Percentiles rank a stretch among this genome's conserved stretches.
Conservation (phyloP, 1,139 yeast genomes). For the Debaryomyces sp. region DNA sequence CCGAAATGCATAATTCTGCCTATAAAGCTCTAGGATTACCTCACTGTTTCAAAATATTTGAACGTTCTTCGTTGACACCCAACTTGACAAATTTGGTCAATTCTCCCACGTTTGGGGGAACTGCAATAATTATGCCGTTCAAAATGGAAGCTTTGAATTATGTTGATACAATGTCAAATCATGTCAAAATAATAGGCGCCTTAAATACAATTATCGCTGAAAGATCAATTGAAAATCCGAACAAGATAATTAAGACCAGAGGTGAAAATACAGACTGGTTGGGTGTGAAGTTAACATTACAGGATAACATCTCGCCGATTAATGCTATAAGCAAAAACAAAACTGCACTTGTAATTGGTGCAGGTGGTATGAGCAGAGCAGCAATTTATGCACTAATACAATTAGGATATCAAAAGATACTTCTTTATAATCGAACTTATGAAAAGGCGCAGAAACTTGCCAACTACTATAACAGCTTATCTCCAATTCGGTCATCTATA, state of each 20-base stretch:
- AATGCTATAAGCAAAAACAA: constrained; percentile 15
- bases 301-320: constrained; percentile 16
- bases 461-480: constrained; percentile 9
- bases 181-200: constrained; percentile 17
- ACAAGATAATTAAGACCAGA: constrained; percentile 10
- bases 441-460: constrained; percentile 11
- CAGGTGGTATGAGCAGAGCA: constrained; percentile 18
- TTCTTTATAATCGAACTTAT: constrained; percentile 13
- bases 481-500: constrained; percentile 8
- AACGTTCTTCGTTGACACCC: constrained; percentile 9
- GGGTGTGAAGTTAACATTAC: constrained; percentile 12
- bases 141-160: constrained; percentile 11
- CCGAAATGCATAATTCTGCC: constrained; percentile 12
- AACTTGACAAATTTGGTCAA: constrained; percentile 10
- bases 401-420: constrained; percentile 15
- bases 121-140: constrained; percentile 16
- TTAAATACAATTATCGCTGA: constrained; percentile 15
- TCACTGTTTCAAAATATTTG: constrained; percentile 10
- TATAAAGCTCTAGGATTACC: constrained; percentile 14
- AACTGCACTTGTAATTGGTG: constrained; percentile 18
- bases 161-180: constrained; percentile 15
- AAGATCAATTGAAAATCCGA: constrained; percentile 13
- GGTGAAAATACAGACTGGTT: constrained; percentile 21
- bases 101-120: constrained; percentile 18
- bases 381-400: constrained; percentile 17